These are phyloP conservation scores for Fusarium humuli DNA, from an alignment of 2,329 filamentous ascomycete species.

Conservation along the genomic window DNA sequence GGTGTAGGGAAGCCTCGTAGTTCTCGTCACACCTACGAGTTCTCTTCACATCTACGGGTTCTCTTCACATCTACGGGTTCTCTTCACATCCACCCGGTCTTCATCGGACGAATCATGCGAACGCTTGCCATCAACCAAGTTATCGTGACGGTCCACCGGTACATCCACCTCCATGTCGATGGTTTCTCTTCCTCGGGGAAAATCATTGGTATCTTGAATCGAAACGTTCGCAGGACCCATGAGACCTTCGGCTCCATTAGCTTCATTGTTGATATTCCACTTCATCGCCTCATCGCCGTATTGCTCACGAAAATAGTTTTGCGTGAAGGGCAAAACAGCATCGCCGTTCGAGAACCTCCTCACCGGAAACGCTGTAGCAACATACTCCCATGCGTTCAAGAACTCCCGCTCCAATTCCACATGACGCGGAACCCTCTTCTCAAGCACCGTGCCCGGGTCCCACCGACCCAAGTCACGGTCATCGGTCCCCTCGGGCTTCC, in stretches of 20 bases:
- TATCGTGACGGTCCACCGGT: not conserved
- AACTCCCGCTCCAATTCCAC: constrained; percentile 43
- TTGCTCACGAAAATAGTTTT: not conserved
- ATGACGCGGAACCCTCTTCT: not conserved
- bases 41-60: not conserved
- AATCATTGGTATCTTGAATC: not conserved
- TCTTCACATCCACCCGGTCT: not conserved
- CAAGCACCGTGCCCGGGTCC: not conserved
- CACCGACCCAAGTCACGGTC: not conserved
- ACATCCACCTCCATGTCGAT: not conserved
- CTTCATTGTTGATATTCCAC: not conserved
- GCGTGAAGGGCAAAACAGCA: constrained; percentile 31
- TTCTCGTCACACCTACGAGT: too few species aligned
- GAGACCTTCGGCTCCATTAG: not conserved
- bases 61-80: not conserved
- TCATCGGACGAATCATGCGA: not conserved
- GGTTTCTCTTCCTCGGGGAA: not conserved
- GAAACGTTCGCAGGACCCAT: not conserved
- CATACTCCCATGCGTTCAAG: constrained; percentile 41
- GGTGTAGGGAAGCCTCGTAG: not conserved
- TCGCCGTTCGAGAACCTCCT: constrained; percentile 32
- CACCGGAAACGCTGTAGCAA: constrained; percentile 37
- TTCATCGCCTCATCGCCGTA: constrained; percentile 11
- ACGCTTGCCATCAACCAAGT: not conserved
- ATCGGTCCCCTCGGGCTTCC: not conserved